Percentiles rank a stretch among this genome's conserved stretches.
Conservation (phyloP, 129 eudicot genomes). For the Deinandra increscens region DNA sequence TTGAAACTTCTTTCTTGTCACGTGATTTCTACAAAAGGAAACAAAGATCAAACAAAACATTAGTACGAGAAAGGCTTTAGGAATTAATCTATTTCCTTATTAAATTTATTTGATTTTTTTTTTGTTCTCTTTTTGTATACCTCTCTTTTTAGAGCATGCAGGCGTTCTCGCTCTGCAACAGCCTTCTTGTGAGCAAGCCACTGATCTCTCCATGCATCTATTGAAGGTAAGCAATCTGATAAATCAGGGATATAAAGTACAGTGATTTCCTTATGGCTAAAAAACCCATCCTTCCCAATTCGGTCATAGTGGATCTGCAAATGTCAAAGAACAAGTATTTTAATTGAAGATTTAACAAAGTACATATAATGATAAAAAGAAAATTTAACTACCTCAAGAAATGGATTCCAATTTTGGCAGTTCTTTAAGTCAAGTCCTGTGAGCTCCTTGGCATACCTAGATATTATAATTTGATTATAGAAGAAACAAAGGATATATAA, state of each 20-base stretch:
- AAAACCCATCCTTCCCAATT: slow-evolving; percentile 83
- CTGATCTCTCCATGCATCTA: slow-evolving; percentile 80
- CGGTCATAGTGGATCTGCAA: slow-evolving; percentile 95
- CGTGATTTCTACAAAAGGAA: slow-evolving; percentile 43
- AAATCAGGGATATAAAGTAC: slow-evolving; percentile 87
- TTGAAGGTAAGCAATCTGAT: slow-evolving; percentile 79
- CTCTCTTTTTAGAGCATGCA: slow-evolving; percentile 55
- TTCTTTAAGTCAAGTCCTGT: slow-evolving; percentile 71
- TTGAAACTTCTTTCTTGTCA: slow-evolving; percentile 46
- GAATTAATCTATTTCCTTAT: not conserved
- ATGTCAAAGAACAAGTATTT: not conserved
- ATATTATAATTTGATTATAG: not conserved
- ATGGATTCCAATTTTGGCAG: slow-evolving; percentile 86
- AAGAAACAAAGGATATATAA: not conserved
- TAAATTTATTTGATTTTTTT: not conserved
- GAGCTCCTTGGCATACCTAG: slow-evolving; percentile 74
- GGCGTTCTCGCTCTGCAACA: slow-evolving; percentile 64
- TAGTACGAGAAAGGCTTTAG: slow-evolving; percentile 3
- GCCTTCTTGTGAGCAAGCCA: slow-evolving; percentile 82
- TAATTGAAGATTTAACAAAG: too few species aligned
- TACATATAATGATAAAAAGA: not conserved
- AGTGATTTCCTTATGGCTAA: slow-evolving; percentile 91
- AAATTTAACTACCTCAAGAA: slow-evolving; percentile 61
- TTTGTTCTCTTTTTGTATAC: slow-evolving; percentile 25
- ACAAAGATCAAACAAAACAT: slow-evolving; percentile 17